phyloP scores from a whole-genome alignment of 176 grass and related monocot species.

The Carex kokanica region DNA sequence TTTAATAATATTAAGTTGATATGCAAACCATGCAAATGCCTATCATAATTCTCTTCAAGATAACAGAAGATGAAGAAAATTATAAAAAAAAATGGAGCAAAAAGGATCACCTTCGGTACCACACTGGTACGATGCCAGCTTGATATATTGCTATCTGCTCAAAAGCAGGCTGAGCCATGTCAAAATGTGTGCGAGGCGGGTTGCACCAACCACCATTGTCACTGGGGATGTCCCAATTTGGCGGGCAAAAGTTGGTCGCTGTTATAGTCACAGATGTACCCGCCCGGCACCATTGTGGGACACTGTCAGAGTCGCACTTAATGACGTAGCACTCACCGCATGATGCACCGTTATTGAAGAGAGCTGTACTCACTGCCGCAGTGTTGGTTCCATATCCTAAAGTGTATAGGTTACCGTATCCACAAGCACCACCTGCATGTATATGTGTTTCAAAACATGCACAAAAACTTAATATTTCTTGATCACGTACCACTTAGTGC shows the following conservation, averaged over 20 bases:
- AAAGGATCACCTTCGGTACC: conserved; percentile 34
- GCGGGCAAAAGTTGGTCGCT: conserved; percentile 82
- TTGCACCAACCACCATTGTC: conserved; percentile 86
- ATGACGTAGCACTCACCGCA: conserved; percentile 81
- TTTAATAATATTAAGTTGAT: background rate
- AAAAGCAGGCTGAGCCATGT: conserved; percentile 81
- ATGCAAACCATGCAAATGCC: background rate
- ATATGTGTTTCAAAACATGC: background rate
- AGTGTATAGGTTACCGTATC: conserved; percentile 73
- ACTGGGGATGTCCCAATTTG: conserved; percentile 47
- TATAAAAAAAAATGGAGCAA: conserved; percentile 4
- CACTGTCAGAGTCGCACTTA: conserved; percentile 30
- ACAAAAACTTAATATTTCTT: background rate
- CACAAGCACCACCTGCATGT: conserved; percentile 62
- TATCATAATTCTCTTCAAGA: background rate
- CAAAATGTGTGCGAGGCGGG: conserved; percentile 71
- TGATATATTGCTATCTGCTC: conserved; percentile 53
- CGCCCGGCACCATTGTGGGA: conserved; percentile 34
- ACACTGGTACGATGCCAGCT: conserved; percentile 59
- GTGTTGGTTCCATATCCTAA: conserved; percentile 73
- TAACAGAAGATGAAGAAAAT: background rate
- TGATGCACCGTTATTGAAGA: conserved; percentile 59
- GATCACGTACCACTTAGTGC: background rate
- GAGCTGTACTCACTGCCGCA: conserved; percentile 56
- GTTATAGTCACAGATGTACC: conserved; percentile 53